These are phyloP conservation scores for Aspergillus neoniger DNA, from an alignment of 2,329 filamentous ascomycete species.

Conservation along the genomic window DNA sequence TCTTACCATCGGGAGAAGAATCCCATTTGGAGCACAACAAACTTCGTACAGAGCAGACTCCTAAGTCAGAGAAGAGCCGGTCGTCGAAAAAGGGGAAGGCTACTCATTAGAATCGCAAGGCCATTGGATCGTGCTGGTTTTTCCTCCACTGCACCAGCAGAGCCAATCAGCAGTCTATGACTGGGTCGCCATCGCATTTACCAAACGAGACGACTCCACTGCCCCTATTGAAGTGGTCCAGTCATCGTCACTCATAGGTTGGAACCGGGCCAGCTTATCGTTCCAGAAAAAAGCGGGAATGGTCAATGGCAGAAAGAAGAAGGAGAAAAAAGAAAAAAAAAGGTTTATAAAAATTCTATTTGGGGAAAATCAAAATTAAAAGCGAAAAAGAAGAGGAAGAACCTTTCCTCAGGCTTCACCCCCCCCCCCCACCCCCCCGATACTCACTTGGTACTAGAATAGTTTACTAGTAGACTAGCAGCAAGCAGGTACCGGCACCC, in stretches of 20 bases:
- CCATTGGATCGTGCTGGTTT: slow-evolving; percentile 13
- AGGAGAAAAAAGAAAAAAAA: background rate
- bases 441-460: too few species aligned
- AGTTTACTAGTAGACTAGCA: background rate
- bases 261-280: slow-evolving; percentile 8
- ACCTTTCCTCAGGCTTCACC: background rate
- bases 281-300: slow-evolving; percentile 21
- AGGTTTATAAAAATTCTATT: background rate
- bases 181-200: slow-evolving; percentile 7
- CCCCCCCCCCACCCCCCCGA: too few species aligned
- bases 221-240: slow-evolving; percentile 15
- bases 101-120: background rate
- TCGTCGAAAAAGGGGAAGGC: slow-evolving; percentile 18
- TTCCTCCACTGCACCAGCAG: slow-evolving; percentile 4
- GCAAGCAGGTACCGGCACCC: background rate
- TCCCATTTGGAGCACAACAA: too few species aligned
- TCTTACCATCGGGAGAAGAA: too few species aligned
- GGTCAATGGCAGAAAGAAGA: background rate
- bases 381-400: background rate
- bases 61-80: background rate
- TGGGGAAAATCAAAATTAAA: background rate
- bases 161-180: slow-evolving; percentile 6
- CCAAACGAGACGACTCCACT: slow-evolving; percentile 13
- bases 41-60: too few species aligned
- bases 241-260: slow-evolving; percentile 1